A percentile compares a stretch with the other conserved stretches of the same genome.
These are phyloP conservation scores for Paramicrosporidium saccamoebae DNA, from an alignment of 371 early-diverging fungal species.

Conservation along the genomic window DNA sequence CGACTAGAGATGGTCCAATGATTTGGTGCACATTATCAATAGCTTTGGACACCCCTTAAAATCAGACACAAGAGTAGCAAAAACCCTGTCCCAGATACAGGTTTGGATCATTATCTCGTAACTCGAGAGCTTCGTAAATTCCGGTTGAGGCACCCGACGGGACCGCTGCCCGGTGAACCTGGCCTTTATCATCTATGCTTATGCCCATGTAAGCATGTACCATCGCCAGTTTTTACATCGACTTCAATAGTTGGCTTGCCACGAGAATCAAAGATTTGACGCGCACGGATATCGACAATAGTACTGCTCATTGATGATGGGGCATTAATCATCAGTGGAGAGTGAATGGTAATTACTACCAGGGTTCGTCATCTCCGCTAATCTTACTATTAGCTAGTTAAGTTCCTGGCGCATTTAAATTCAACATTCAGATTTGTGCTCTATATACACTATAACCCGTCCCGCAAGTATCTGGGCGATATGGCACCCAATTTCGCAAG, in stretches of 20 bases:
- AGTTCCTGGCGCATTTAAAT: too few relatives aligned
- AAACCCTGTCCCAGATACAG: slow-evolving; percentile 77
- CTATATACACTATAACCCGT: too few relatives aligned
- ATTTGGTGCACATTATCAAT: slow-evolving; percentile 60
- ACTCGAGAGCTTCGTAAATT: slow-evolving; percentile 87
- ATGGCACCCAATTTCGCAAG: too few relatives aligned
- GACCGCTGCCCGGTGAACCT: slow-evolving; percentile 73
- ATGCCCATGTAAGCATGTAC: slow-evolving; percentile 9
- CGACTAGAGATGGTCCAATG: slow-evolving; percentile 47
- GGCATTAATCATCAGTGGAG: too few relatives aligned
- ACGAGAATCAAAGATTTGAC: slow-evolving; percentile 95
- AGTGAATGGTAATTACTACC: too few relatives aligned
- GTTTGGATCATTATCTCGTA: slow-evolving; percentile 53
- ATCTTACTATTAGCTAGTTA: too few relatives aligned
- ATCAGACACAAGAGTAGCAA: slow-evolving; percentile 1
- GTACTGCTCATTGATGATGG: slow-evolving; percentile 9
- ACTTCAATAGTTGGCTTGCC: slow-evolving; percentile 98
- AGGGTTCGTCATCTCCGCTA: too few relatives aligned
- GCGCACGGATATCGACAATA: slow-evolving; percentile 52
- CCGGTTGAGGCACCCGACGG: slow-evolving; percentile 98
- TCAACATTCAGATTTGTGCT: too few relatives aligned
- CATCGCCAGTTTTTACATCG: slow-evolving; percentile 61
- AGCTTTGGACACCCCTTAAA: slow-evolving; percentile 51
- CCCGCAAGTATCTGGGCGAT: too few relatives aligned
- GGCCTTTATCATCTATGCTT: too few relatives aligned